Base-by-base conservation (phyloP, 169 alveolate species). In the Prorocentrum cordatum region DNA sequence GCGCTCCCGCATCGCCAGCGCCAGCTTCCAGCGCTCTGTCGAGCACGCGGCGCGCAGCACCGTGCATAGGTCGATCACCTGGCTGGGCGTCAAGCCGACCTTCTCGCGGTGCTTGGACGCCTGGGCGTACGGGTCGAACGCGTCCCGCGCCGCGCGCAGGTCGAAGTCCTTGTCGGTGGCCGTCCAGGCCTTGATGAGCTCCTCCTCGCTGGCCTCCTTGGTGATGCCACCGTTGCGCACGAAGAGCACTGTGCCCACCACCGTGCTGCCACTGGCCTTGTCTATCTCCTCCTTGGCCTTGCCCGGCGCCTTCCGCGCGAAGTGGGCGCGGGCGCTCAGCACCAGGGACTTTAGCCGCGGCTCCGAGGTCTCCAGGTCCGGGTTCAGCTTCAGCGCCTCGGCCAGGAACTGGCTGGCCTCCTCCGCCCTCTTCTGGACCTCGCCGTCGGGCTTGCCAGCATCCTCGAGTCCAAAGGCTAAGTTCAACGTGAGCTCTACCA, bases 381-480 rank as follows among this genome's bases (percentile, higher is more conserved):
- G 88, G 27, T 77, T 66, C 31, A 42, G 14, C 45, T 77, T 77
- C 64, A 77, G 38, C 45, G 59, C n/a, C 64, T 77, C 88, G 67
- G 54, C 88, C 35, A 77, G 72, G 32, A 66, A 47, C 54, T 73
- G 58, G 27, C 47, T 35, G 2, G 91, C 91, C 45, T 83, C 83
- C 10, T 83, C 91, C 22, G 50, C 70, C 47, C 42, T 64, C 68
- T 83, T 83, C 47, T 83, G 91, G 1, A 83, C 91, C 33, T 83
- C 91, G 7, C 83, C 88, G 20, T 77, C 83, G 29, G 27, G 7
- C 39, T 27, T 45, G 38, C 82, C 82, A 3, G 77, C 82, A 58
- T 83, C 91, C 33, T 83, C 91, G 1, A 83, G 67, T 42, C 91
- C 91, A 45, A 83, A 83, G 38, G 91, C 91, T 35, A 83, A 16